Conservation (phyloP, 164 flowering plant species). For the Echeveria elegans region DNA sequence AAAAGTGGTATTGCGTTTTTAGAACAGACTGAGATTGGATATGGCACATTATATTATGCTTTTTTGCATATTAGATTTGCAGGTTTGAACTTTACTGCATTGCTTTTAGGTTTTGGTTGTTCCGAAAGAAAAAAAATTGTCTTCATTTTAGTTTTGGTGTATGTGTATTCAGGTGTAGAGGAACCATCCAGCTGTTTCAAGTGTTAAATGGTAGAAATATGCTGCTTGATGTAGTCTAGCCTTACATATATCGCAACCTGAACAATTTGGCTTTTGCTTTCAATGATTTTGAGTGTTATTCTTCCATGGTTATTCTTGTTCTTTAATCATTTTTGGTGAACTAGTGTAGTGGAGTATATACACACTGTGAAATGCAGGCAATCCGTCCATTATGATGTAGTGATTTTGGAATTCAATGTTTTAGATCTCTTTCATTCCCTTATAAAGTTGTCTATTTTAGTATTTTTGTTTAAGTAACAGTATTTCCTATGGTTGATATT, state of each 20-base stretch:
- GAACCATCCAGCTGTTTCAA: neutral
- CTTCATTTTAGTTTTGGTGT: neutral
- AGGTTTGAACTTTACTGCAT: neutral
- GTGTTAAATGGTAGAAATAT: neutral
- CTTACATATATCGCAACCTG: neutral
- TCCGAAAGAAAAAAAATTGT: no score
- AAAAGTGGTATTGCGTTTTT: neutral
- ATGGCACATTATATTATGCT: neutral
- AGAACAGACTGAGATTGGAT: neutral
- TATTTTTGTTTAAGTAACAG: neutral
- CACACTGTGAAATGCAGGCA: neutral
- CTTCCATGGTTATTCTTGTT: neutral
- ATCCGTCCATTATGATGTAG: neutral
- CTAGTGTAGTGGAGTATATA: no score
- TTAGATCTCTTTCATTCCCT: neutral
- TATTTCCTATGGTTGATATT: neutral
- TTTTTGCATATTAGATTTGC: neutral
- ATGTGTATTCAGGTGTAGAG: neutral
- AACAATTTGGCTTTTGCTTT: neutral
- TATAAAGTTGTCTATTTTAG: neutral
- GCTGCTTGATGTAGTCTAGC: neutral
- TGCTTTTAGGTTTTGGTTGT: neutral
- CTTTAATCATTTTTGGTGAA: conserved; percentile 21
- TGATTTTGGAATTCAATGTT: neutral
- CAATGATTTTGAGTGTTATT: neutral